Conservation (phyloP, 257 asterid genomes). For the Plantago ovata region DNA sequence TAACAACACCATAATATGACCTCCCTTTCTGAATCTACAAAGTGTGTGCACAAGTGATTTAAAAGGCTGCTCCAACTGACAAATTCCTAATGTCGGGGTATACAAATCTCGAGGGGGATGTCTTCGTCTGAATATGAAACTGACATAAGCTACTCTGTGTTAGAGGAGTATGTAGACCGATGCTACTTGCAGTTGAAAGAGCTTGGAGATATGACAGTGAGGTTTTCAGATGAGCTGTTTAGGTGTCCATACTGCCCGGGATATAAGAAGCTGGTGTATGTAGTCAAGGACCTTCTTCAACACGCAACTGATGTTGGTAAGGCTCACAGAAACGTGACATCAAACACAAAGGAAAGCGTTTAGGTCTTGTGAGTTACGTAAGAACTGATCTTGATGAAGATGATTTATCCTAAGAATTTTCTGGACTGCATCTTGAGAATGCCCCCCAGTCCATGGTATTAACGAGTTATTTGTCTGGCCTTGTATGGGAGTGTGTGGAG, state of each 20-base stretch:
- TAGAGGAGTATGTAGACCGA: conserved; percentile 51
- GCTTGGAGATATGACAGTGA: conserved; percentile 21
- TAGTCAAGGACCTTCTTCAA: conserved; percentile 43
- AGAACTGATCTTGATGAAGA: conserved; percentile 32
- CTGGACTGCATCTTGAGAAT: conserved; percentile 32
- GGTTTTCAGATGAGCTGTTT: conserved; percentile 25
- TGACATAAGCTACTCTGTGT: conserved; percentile 56
- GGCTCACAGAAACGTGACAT: conserved; percentile 35
- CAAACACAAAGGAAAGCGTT: conserved; percentile 48
- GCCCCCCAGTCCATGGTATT: conserved; percentile 18
- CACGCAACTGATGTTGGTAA: conserved; percentile 49
- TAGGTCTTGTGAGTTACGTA: conserved; percentile 43
- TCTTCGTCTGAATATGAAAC: no score
- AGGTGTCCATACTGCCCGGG: conserved; percentile 68
- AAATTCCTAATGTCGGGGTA: conserved; percentile 86
- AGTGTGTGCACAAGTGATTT: conserved; percentile 91
- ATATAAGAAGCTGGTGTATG: conserved; percentile 45
- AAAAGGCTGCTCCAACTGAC: conserved; percentile 97
- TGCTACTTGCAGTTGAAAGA: conserved; percentile 40
- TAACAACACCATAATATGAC: conserved; percentile 90
- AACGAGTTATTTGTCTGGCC: conserved; percentile 46
- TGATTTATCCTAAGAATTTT: conserved; percentile 28
- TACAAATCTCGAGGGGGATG: conserved; percentile 33
- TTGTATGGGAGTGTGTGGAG: conserved; percentile 49
- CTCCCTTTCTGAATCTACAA: conserved; percentile 95